phyloP scores from a whole-genome alignment of 257 asterid genomes.

The Ballota nigra region DNA sequence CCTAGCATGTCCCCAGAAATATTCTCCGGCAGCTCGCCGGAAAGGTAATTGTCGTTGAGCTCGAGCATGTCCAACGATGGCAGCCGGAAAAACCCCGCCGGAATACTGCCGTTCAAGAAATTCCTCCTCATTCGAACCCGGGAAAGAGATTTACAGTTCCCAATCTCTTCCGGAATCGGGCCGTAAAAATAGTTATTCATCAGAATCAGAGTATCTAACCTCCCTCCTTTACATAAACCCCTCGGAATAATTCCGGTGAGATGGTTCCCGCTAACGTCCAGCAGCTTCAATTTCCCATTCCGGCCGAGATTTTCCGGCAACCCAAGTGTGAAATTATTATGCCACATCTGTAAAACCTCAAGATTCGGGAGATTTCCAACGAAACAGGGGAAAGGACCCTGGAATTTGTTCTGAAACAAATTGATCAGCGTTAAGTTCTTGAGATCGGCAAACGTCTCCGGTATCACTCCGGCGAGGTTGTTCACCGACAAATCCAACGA shows the following conservation, averaged over 20 bases:
- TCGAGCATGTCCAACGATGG: conserved; percentile 57
- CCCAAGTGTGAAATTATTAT: conserved; percentile 65
- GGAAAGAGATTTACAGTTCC: conserved; percentile 45
- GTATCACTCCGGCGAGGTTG: conserved; percentile 56
- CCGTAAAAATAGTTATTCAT: conserved; percentile 59
- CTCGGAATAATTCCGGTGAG: conserved; percentile 65
- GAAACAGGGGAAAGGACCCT: conserved; percentile 62
- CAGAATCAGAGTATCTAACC: conserved; percentile 35
- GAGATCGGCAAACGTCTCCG: conserved; percentile 38
- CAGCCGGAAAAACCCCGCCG: conserved; percentile 50
- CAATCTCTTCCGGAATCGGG: conserved; percentile 58
- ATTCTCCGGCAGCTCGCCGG: conserved; percentile 51
- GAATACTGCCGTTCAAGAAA: conserved; percentile 55
- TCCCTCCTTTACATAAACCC: conserved; percentile 58
- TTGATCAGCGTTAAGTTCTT: conserved; percentile 61
- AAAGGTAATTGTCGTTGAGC: conserved; percentile 44
- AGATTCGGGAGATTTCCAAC: conserved; percentile 67
- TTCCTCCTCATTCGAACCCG: conserved; percentile 50
- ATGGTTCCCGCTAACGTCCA: conserved; percentile 60
- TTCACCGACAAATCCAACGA: conserved; percentile 63
- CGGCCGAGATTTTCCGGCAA: conserved; percentile 67
- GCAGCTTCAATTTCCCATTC: conserved; percentile 35
- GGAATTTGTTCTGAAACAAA: conserved; percentile 49
- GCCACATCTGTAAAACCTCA: conserved; percentile 61
- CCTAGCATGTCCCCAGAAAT: conserved; percentile 35